Conservation (phyloP, 2,329 filamentous ascomycete species). For the Neoarthrinium moseri region DNA sequence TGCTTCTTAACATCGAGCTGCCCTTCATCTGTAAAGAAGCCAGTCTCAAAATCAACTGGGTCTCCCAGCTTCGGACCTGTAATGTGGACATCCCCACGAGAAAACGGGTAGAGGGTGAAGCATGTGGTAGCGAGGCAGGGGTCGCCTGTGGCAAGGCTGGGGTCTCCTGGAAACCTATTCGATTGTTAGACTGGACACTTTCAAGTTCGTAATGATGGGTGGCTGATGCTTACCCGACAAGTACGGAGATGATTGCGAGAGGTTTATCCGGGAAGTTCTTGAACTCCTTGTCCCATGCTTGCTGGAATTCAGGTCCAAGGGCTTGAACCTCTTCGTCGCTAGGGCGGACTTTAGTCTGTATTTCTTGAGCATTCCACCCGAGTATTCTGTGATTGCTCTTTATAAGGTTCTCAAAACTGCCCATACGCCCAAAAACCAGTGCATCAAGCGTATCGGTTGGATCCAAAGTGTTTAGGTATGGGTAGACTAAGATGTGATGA, state of each 20-base stretch:
- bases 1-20: conserved; percentile 53
- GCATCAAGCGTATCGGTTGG: conserved; percentile 19
- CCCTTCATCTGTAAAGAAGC: conserved; percentile 47
- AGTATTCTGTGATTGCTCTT: conserved; percentile 14
- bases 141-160: too few species aligned
- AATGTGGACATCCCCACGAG: conserved; percentile 59
- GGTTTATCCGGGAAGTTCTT: conserved; percentile 18
- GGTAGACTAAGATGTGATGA: conserved; percentile 46
- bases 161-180: neutral
- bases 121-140: conserved; percentile 50
- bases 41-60: conserved; percentile 51
- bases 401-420: conserved; percentile 14
- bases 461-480: conserved; percentile 34
- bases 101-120: conserved; percentile 57
- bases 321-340: conserved; percentile 16
- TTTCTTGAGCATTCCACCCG: conserved; percentile 21
- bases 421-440: conserved; percentile 9
- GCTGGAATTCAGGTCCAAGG: conserved; percentile 20
- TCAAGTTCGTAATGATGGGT: neutral
- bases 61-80: conserved; percentile 34
- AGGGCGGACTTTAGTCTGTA: conserved; percentile 19
- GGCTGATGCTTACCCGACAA: neutral
- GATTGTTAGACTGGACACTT: neutral
- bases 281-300: conserved; percentile 20
- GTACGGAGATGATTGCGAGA: conserved; percentile 12